Conservation (phyloP, 352 stramenopile species). For the Elongisporangium prolatum region DNA sequence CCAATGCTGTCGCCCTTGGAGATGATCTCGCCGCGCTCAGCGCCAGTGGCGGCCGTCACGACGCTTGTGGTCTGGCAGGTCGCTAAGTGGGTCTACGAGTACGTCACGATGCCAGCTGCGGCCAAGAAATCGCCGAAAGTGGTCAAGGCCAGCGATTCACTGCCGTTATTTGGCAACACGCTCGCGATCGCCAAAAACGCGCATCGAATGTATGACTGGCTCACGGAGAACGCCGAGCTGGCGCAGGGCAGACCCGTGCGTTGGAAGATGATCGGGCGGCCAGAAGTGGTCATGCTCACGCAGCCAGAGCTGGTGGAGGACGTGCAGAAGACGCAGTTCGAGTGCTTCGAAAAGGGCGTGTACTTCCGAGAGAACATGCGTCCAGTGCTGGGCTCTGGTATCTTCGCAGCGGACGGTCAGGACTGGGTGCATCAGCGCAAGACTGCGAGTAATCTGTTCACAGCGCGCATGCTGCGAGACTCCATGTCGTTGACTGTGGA, state of each 20-base stretch:
- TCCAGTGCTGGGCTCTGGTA: constrained; percentile 59
- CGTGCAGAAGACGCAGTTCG: constrained; percentile 46
- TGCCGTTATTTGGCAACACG: constrained; percentile 17
- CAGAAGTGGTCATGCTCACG: constrained; percentile 34
- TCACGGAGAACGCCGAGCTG: constrained; percentile 6
- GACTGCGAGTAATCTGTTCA: constrained; percentile 83
- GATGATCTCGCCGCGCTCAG: not conserved
- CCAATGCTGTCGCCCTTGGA: not conserved
- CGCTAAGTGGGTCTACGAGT: not conserved
- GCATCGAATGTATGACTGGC: constrained; percentile 14
- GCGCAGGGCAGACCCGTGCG: constrained; percentile 34
- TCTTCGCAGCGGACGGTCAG: constrained; percentile 54
- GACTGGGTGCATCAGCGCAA: constrained; percentile 69
- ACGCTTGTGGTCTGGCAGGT: not conserved
- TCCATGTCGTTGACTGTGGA: constrained; percentile 23
- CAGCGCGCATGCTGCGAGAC: constrained; percentile 38
- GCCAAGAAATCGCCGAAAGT: constrained; percentile 7
- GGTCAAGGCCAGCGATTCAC: constrained; percentile 8
- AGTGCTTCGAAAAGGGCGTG: constrained; percentile 50
- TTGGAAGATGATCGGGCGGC: constrained; percentile 25
- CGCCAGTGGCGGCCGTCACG: not conserved
- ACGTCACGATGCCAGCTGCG: not conserved
- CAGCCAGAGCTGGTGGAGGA: constrained; percentile 43
- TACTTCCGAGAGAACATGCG: constrained; percentile 28
- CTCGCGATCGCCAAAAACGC: constrained; percentile 4